Evolutionary conservation across 805 yeast species (phyloP).

Genomic region (Zygoascus tannicola): DNA sequence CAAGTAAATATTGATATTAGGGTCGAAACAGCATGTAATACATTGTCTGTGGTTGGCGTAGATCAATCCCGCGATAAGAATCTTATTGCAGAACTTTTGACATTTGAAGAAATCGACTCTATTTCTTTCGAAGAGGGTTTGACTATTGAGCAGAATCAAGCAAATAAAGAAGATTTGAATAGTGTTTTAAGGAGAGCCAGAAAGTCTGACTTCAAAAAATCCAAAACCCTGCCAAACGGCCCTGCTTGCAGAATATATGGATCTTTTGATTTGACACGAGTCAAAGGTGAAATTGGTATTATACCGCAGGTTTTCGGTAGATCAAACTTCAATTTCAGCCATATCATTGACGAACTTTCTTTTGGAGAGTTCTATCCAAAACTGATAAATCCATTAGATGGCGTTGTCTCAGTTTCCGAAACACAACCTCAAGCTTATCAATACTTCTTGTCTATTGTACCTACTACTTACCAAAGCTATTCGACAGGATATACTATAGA

Average conservation of each 20-base stretch:
- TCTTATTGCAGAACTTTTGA: conserved; percentile 66
- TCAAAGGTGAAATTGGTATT: conserved; percentile 76
- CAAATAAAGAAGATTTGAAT: conserved; percentile 11
- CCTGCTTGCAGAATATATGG: conserved; percentile 22
- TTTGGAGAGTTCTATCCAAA: conserved; percentile 87
- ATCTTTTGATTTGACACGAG: conserved; percentile 62
- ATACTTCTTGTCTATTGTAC: conserved; percentile 73
- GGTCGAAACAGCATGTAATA: conserved; percentile 77
- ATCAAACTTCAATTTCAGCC: conserved; percentile 60
- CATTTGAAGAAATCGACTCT: conserved; percentile 45
- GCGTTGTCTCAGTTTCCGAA: conserved; percentile 49
- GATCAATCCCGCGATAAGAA: conserved; percentile 73
- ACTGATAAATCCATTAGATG: conserved; percentile 80
- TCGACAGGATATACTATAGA: conserved; percentile 58
- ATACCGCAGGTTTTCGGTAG: conserved; percentile 45
- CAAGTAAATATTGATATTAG: conserved; percentile 70
- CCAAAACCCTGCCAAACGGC: conserved; percentile 6
- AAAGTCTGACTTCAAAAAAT: conserved; percentile 7
- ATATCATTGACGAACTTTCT: conserved; percentile 76
- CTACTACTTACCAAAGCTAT: conserved; percentile 57
- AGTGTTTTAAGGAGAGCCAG: conserved; percentile 17
- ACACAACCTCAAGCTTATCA: conserved; percentile 41
- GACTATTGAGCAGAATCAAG: neutral
- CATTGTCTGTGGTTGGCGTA: conserved; percentile 60
- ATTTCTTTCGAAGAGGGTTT: conserved; percentile 1